These are phyloP conservation scores for Fusarium citri DNA, from an alignment of 2,329 filamentous ascomycete genomes.

Conservation along the genomic window DNA sequence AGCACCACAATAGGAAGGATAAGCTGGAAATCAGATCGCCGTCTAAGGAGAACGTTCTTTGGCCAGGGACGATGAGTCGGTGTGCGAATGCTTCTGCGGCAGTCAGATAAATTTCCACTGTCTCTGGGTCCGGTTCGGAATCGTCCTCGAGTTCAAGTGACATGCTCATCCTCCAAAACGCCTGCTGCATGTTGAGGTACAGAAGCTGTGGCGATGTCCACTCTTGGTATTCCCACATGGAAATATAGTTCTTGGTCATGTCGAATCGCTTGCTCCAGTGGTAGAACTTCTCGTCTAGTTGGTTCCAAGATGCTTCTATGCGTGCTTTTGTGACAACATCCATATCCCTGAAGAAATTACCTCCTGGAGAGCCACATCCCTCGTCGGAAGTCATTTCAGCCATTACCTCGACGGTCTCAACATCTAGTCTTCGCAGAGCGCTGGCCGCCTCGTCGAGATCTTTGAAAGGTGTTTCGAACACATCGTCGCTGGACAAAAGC, in stretches of 20 bases:
- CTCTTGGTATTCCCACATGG: slow-evolving; percentile 4
- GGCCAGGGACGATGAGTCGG: background rate
- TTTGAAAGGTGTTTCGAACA: slow-evolving; percentile 4
- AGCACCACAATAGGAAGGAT: slow-evolving; percentile 8
- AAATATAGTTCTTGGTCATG: slow-evolving; percentile 13
- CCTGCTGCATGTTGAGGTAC: slow-evolving; percentile 19
- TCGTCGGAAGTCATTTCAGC: background rate
- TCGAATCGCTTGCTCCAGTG: slow-evolving; percentile 24
- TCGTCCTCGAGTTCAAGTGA: background rate
- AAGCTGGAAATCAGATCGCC: slow-evolving; percentile 24
- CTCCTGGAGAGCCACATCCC: background rate
- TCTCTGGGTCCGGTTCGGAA: background rate
- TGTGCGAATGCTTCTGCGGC: slow-evolving; percentile 12
- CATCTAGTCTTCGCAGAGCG: slow-evolving; percentile 21
- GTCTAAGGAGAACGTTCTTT: slow-evolving; percentile 22
- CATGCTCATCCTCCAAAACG: slow-evolving; percentile 27
- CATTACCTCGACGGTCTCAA: slow-evolving; percentile 11
- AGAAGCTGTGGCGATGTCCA: background rate
- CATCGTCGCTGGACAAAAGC: background rate
- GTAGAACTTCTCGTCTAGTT: slow-evolving; percentile 6
- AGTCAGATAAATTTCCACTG: slow-evolving; percentile 2
- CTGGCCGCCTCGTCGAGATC: slow-evolving; percentile 35
- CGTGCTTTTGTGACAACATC: background rate
- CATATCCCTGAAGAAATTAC: background rate
- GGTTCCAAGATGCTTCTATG: background rate